phyloP scores from a whole-genome alignment of 257 asterid genomes.

The Pogostemon cablin region DNA sequence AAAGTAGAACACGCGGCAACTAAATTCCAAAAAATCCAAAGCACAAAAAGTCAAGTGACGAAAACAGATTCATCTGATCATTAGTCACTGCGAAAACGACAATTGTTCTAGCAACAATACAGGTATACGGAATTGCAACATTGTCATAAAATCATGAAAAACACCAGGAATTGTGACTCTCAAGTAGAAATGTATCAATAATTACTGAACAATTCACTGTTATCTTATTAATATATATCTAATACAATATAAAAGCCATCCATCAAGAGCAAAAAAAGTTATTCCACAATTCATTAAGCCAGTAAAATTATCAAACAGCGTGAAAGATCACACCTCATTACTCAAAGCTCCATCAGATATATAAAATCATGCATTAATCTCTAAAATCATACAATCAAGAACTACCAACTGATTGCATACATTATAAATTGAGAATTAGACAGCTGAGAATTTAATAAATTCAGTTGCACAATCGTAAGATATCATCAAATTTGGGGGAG shows the following conservation, averaged over 20 bases:
- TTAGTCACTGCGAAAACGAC: conserved; percentile 12
- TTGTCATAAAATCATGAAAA: conserved; percentile 18
- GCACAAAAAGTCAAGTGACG: conserved; percentile 14
- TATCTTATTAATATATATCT: background rate
- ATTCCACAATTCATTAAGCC: conserved; percentile 12
- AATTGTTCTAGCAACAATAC: background rate
- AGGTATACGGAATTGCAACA: conserved; percentile 1
- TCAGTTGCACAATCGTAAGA: conserved; percentile 21
- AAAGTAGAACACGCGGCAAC: conserved; percentile 14
- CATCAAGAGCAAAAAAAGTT: background rate
- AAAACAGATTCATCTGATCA: conserved; percentile 25
- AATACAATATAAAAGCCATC: background rate
- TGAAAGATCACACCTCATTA: conserved; percentile 17
- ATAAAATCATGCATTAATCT: conserved; percentile 5
- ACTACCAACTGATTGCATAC: conserved; percentile 22
- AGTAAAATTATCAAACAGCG: conserved; percentile 5
- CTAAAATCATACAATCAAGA: conserved; percentile 19
- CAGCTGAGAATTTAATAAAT: conserved; percentile 18
- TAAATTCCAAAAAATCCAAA: conserved; percentile 18
- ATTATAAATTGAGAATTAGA: conserved; percentile 10
- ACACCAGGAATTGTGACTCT: conserved; percentile 16
- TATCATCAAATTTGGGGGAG: background rate
- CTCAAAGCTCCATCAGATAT: conserved; percentile 19
- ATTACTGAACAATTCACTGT: conserved; percentile 18
- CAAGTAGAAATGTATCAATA: background rate